A percentile compares a stretch with the other conserved stretches of the same genome.
phyloP scores from a whole-genome alignment of 176 grass and related monocot genomes.

The Oryza meridionalis region DNA sequence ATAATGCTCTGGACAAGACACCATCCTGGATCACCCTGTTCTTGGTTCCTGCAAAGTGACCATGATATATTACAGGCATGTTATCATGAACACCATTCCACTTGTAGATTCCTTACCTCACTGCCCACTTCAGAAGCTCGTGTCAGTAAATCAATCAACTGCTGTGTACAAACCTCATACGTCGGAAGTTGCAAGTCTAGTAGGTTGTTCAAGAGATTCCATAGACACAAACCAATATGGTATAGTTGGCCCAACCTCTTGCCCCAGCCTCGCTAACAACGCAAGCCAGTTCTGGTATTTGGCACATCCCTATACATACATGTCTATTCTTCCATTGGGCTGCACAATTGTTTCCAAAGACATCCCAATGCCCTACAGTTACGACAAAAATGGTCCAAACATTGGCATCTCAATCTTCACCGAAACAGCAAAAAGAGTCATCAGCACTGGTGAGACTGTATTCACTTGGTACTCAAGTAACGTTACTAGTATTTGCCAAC shows the following conservation, averaged over 20 bases:
- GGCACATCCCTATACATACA: background rate
- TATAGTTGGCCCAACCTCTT: slow-evolving; percentile 39
- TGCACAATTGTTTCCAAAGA: slow-evolving; percentile 17
- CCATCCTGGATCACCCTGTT: background rate
- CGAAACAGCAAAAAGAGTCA: background rate
- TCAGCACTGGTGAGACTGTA: slow-evolving; percentile 24
- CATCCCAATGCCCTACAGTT: slow-evolving; percentile 21
- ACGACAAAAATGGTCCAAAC: background rate
- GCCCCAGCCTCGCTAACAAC: slow-evolving; percentile 18
- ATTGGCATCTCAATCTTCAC: background rate
- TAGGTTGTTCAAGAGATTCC: slow-evolving; percentile 42
- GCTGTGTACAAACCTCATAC: slow-evolving; percentile 2
- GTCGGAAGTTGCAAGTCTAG: background rate
- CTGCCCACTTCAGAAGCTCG: slow-evolving; percentile 43
- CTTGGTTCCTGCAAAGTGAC: slow-evolving; percentile 42
- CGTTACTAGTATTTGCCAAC: slow-evolving; percentile 27
- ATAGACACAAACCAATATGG: background rate
- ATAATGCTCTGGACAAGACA: too few species aligned
- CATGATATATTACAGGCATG: slow-evolving; percentile 36
- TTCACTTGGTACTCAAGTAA: slow-evolving; percentile 28
- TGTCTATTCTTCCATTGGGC: slow-evolving; percentile 38
- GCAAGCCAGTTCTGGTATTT: slow-evolving; percentile 44
- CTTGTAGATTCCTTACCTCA: slow-evolving; percentile 6
- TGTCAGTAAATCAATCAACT: slow-evolving; percentile 22
- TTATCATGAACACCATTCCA: slow-evolving; percentile 19